Evolutionary conservation across 202 grass and related monocot genomes (phyloP), one percentile per base, ranked within the genome.

Genomic region (Tripidium arundinaceum): DNA sequence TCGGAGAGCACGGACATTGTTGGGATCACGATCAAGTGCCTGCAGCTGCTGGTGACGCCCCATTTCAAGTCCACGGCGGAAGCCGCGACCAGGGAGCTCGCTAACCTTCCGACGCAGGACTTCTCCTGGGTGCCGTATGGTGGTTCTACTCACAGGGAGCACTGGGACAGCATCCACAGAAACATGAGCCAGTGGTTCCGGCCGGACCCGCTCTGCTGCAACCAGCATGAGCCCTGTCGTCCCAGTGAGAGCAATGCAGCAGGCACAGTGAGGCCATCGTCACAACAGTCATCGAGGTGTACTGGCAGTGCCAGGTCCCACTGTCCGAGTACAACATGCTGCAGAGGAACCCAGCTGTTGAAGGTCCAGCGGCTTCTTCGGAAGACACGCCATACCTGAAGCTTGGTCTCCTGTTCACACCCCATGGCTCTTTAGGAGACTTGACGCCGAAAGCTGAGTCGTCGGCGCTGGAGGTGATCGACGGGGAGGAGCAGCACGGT

Each of bases 1-100:
- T 78, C 82, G 0, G 82, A 71, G 65, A 84, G 82, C 54, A 84
- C 54, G 1, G 74, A 84, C 82, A 5, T 84, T 0, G 54, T 84
- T 11, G 74, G 82, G 24, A 8, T 78, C 66, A 40, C 45, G 0
- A 21, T 71, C 29, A 37, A 12, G 43, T 84, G 31, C 55, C 9
- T 84, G 66, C 4, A 62, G 31, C 16, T 61, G 22, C 42, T 41
- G 14, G 69, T 75, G 7, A 81, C 37, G 10, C 33, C 74, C 0
- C 65, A 84, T 34, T 78, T 84, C 65, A 31, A 3, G 55, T 21
- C 31, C 4, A 26, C 82, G 0, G 57, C 65, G 2, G 82, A 84
- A 6, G 57, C 57, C 11, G 16, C 26, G 0, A 33, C 4, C 16
- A 54, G 31, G 19, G 16, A 78, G 22, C 74, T 84, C 31, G 11